phyloP scores from a whole-genome alignment of 2,329 filamentous ascomycete species.

The Colletotrichum sp. region DNA sequence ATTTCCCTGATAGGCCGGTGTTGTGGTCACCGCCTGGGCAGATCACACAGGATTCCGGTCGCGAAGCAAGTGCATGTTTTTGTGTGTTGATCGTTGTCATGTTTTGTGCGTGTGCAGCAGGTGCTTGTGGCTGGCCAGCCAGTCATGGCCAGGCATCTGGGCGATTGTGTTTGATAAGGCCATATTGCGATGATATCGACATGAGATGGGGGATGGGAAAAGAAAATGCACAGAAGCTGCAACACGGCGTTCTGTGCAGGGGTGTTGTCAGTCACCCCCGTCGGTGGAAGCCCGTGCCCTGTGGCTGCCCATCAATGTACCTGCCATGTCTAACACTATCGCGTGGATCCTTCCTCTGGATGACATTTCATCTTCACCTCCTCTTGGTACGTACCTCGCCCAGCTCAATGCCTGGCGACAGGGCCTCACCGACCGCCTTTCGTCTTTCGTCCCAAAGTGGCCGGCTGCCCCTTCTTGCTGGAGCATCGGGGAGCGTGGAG shows the following conservation, averaged over 20 bases:
- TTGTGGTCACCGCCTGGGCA: constrained; percentile 5
- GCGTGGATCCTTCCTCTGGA: neutral
- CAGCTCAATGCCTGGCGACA: neutral
- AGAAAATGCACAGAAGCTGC: constrained; percentile 6
- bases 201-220: neutral
- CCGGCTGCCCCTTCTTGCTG: neutral
- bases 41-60: constrained; percentile 3
- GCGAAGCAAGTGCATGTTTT: neutral
- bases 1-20: constrained; percentile 10
- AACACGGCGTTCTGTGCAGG: constrained; percentile 13
- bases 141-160: neutral
- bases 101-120: neutral
- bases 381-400: neutral
- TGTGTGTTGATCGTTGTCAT: neutral
- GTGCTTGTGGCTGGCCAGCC: neutral
- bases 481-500: neutral
- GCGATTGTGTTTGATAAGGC: neutral
- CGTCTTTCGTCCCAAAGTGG: neutral
- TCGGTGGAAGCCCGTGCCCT: constrained; percentile 1
- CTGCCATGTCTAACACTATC: constrained; percentile 20
- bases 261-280: neutral
- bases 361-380: constrained; percentile 1
- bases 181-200: neutral
- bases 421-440: neutral
- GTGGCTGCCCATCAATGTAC: constrained; percentile 13